A percentile compares a stretch with the other conserved stretches of the same genome.
These are phyloP conservation scores for Tephrocybe rancida DNA, from an alignment of 768 basidiomycete species.

Conservation along the genomic window DNA sequence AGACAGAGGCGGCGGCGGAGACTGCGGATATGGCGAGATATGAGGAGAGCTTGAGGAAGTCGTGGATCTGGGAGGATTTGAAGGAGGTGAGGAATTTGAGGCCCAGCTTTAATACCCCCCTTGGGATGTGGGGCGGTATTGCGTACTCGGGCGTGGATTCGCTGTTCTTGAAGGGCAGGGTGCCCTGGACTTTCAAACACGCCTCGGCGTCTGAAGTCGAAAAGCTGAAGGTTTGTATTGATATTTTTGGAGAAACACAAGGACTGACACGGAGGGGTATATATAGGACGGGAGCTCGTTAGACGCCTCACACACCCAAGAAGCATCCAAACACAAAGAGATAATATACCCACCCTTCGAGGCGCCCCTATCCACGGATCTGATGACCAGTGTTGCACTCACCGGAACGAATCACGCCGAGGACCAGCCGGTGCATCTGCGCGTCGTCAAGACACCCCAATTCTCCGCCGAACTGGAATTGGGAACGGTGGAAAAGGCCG, in stretches of 20 bases:
- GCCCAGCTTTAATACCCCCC: slow-evolving; percentile 78
- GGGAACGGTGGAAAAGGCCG: slow-evolving; percentile 21
- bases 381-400: slow-evolving; percentile 86
- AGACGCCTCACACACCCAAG: slow-evolving; percentile 75
- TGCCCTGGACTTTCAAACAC: slow-evolving; percentile 92
- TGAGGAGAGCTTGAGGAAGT: slow-evolving; percentile 64
- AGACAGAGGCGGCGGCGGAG: slow-evolving; percentile 7
- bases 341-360: slow-evolving; percentile 89
- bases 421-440: slow-evolving; percentile 89
- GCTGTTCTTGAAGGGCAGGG: slow-evolving; percentile 79
- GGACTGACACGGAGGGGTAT: not conserved
- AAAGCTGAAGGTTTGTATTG: slow-evolving; percentile 24
- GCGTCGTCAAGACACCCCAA: slow-evolving; percentile 49
- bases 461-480: slow-evolving; percentile 27
- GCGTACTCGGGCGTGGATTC: slow-evolving; percentile 89
- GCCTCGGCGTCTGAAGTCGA: slow-evolving; percentile 34
- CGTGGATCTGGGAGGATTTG: slow-evolving; percentile 88
- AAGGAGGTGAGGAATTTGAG: slow-evolving; percentile 90
- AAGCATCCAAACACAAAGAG: slow-evolving; percentile 64
- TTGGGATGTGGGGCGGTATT: slow-evolving; percentile 89
- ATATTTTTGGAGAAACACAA: not conserved
- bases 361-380: slow-evolving; percentile 88
- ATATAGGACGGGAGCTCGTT: slow-evolving; percentile 29
- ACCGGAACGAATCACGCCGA: slow-evolving; percentile 98
- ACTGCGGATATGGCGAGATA: slow-evolving; percentile 73